These are phyloP conservation scores for Periglandula ipomoeae DNA, from an alignment of 2,329 filamentous ascomycete species.

Conservation along the genomic window DNA sequence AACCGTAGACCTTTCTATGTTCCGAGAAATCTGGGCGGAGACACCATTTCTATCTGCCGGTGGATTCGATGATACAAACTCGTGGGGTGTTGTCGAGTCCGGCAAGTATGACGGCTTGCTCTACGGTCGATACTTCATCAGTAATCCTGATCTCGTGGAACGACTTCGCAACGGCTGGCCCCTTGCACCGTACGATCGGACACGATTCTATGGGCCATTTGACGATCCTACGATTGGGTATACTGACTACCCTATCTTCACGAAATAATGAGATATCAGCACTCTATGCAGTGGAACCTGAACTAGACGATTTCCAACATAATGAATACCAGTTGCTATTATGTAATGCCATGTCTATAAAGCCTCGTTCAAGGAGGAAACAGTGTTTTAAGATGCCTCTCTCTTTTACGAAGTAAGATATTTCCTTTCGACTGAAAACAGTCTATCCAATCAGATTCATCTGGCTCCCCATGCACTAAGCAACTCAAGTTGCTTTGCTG, in stretches of 20 bases:
- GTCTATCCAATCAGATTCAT: no score
- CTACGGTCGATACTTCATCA: slow-evolving; percentile 38
- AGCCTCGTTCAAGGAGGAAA: no score
- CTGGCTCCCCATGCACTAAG: no score
- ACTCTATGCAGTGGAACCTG: no score
- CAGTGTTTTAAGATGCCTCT: no score
- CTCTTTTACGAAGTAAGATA: no score
- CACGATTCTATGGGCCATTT: slow-evolving; percentile 34
- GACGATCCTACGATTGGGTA: slow-evolving; percentile 24
- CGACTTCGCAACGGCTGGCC: slow-evolving; percentile 30
- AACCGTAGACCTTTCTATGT: slow-evolving; percentile 34
- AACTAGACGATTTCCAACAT: no score
- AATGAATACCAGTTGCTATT: no score
- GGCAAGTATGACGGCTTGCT: slow-evolving; percentile 37
- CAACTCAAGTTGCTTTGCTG: no score
- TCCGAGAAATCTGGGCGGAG: slow-evolving; percentile 40
- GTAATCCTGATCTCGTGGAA: slow-evolving; percentile 38
- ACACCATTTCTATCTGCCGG: slow-evolving; percentile 48
- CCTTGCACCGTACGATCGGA: slow-evolving; percentile 32
- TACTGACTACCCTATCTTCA: slow-evolving; percentile 22
- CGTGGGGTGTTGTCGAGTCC: slow-evolving; percentile 33
- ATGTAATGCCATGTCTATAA: no score
- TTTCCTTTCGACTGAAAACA: no score
- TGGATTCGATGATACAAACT: slow-evolving; percentile 42
- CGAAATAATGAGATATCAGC: slow-evolving; percentile 3